A percentile compares a stretch with the other conserved stretches of the same genome.
phyloP scores from a whole-genome alignment of 2,329 filamentous ascomycete genomes.

The Macrophomina tecta region DNA sequence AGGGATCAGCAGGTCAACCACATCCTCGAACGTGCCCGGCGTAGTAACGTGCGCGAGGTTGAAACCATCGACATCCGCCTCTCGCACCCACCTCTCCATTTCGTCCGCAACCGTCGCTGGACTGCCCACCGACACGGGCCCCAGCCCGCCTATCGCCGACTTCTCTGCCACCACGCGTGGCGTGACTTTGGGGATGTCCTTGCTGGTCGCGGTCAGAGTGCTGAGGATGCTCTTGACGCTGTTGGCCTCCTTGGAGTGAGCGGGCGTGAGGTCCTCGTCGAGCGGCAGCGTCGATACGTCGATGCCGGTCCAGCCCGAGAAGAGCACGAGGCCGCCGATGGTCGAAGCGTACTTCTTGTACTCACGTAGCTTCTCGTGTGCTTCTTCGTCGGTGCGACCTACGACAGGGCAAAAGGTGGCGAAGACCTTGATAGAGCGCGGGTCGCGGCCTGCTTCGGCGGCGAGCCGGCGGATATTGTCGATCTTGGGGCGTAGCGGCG shows the following conservation, averaged over 20 bases:
- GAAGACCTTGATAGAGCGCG: constrained; percentile 61
- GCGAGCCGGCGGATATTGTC: constrained; percentile 60
- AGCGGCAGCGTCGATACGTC: constrained; percentile 64
- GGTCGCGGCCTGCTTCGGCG: constrained; percentile 59
- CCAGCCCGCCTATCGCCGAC: constrained; percentile 36
- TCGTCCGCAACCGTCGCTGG: constrained; percentile 54
- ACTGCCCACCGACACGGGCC: constrained; percentile 44
- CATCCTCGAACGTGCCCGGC: constrained; percentile 48
- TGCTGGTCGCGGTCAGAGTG: constrained; percentile 42
- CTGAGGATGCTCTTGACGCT: constrained; percentile 42
- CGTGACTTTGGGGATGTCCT: constrained; percentile 39
- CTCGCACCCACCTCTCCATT: constrained; percentile 52
- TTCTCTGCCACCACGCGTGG: constrained; percentile 40
- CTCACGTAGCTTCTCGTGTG: constrained; percentile 58
- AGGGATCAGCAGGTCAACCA: constrained; percentile 45
- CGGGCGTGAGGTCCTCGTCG: constrained; percentile 63
- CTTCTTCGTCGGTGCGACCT: constrained; percentile 52
- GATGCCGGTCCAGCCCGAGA: constrained; percentile 66
- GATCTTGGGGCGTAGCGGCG: constrained; percentile 58
- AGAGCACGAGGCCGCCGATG: constrained; percentile 61
- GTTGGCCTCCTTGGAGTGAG: constrained; percentile 60
- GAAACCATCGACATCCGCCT: constrained; percentile 49
- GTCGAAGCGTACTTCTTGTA: constrained; percentile 60
- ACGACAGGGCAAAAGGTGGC: constrained; percentile 45
- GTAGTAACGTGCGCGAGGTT: constrained; percentile 51